Base-by-base conservation (phyloP, 306 rosid genomes). In the Cucumis cinereus region DNA sequence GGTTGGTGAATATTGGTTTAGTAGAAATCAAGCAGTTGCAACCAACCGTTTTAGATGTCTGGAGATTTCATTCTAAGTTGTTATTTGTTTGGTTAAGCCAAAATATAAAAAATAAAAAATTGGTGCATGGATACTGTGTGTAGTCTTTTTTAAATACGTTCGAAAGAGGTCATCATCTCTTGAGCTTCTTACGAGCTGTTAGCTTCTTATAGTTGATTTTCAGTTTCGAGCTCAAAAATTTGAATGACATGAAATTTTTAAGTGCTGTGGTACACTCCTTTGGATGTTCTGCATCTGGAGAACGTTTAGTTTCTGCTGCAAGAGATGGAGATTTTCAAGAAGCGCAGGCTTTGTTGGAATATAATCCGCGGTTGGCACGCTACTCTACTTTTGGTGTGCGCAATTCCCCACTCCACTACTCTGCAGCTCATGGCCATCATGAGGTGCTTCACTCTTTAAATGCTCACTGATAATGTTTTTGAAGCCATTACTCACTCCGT, bases 201-300 rank as follows among this genome's bases (percentile, higher is more conserved):
- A 43, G 20, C 24, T 43, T 69, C 56, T 22, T 23, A 47, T 3
- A 17, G 7, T 15, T 76, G 8, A 47, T 56, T 35, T 7, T 41
- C 54, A 53, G 78, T 76, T 70, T 4, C 4, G 16, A 13, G 22
- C 38, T 66, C 10, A 7, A 13, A 45, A 6, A 33, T 83, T 77
- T 23, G 79, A 83, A 72, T 83, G 52, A 8, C 43, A 91, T 94
- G 99, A 86, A 79, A 60, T 85, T 94, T 80, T 83, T 92, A 59
- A 90, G 96, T 78, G 67, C 86, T 40, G 88, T 94, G 74, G 99
- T 96, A 66, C 90, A 92, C 84, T 94, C 99, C 23, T 90, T 94
- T 75, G 97, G 99, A n/a, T 94, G 99, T 85, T 94, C 99, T 22
- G 99, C 99, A 74, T 90, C 99, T 7, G 97, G 99, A 66, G 99